Evolutionary conservation across 306 rosid genomes (phyloP).

Genomic region (Quercus alba): DNA sequence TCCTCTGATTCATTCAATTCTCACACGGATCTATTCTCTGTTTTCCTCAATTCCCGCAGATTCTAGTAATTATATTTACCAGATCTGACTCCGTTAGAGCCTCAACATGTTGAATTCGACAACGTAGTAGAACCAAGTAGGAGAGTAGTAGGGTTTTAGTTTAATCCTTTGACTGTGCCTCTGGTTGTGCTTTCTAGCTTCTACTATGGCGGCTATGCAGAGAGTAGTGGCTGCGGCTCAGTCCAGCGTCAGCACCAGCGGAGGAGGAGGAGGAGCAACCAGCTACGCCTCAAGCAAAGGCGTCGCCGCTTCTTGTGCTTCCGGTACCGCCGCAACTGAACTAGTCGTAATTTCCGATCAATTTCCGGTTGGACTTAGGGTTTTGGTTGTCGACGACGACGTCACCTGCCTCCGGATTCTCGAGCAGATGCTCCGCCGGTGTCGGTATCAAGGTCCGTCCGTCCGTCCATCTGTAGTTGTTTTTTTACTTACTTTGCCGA

Average conservation of each 20-base stretch:
- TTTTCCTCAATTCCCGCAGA: neutral
- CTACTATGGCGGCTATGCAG: constrained; percentile 48
- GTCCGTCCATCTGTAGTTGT: neutral
- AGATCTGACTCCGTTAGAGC: constrained; percentile 14
- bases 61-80: neutral
- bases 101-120: neutral
- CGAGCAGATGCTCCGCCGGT: constrained; percentile 37
- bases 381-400: constrained; percentile 64
- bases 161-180: neutral
- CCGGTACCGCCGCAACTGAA: neutral
- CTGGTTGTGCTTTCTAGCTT: neutral
- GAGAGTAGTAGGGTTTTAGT: neutral
- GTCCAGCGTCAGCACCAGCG: constrained; percentile 28
- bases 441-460: constrained; percentile 42
- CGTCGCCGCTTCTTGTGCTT: neutral
- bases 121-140: neutral
- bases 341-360: constrained; percentile 13
- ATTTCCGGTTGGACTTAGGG: constrained; percentile 46
- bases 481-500: neutral
- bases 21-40: neutral
- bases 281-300: constrained; percentile 26
- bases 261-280: neutral
- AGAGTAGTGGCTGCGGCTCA: constrained; percentile 29
- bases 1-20: neutral
- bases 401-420: constrained; percentile 27